phyloP scores from a whole-genome alignment of 805 yeast species.

The Candida qinlingensis region DNA sequence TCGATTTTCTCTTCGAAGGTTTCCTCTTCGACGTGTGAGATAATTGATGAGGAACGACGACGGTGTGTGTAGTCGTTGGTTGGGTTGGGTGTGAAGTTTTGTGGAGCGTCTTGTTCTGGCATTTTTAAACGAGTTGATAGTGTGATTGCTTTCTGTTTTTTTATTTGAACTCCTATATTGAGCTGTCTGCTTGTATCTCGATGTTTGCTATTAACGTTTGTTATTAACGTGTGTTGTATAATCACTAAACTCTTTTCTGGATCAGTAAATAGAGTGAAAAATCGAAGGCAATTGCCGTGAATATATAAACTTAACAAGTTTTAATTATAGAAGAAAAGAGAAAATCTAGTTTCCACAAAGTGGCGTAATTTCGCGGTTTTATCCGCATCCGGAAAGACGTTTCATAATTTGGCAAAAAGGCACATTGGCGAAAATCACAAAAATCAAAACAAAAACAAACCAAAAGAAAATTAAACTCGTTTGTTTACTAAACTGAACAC shows the following conservation, averaged over 20 bases:
- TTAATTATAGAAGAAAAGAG: background rate
- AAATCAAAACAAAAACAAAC: background rate
- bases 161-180: too few species aligned
- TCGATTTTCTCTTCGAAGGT: constrained; percentile 88
- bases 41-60: constrained; percentile 82
- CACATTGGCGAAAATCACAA: background rate
- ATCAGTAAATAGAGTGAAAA: too few species aligned
- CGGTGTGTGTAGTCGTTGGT: constrained; percentile 27
- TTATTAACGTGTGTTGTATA: too few species aligned
- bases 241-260: too few species aligned
- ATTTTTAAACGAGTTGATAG: background rate
- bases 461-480: background rate
- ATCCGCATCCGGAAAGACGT: background rate
- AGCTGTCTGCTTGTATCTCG: too few species aligned
- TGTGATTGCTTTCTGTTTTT: too few species aligned
- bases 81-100: constrained; percentile 14
- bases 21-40: constrained; percentile 92
- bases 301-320: too few species aligned
- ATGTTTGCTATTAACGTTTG: too few species aligned
- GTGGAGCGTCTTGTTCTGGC: constrained; percentile 2
- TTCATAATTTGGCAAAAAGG: background rate
- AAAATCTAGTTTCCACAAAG: background rate
- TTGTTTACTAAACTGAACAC: background rate
- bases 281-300: too few species aligned
- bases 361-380: background rate